A percentile compares a stretch with the other conserved stretches of the same genome.
These are phyloP conservation scores for Aspergillus sp. DNA, from an alignment of 2,329 filamentous ascomycete species.

Conservation along the genomic window DNA sequence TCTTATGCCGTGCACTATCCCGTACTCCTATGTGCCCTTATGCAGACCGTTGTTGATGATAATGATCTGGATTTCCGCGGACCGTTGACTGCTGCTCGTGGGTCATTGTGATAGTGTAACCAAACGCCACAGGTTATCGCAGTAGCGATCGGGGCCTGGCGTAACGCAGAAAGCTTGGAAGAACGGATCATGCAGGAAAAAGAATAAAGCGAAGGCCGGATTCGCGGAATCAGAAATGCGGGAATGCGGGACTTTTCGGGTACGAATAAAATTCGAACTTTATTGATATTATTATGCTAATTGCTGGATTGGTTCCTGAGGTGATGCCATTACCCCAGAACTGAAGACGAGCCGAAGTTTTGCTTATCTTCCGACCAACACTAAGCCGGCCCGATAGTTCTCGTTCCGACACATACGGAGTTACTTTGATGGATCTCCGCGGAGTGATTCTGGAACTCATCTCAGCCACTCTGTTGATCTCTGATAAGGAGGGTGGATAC, in stretches of 20 bases:
- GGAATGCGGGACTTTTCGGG: constrained; percentile 1
- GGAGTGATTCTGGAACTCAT: not conserved
- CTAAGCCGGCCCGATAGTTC: too few species aligned
- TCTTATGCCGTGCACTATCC: not conserved
- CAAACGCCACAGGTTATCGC: not conserved
- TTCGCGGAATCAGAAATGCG: not conserved
- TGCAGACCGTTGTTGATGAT: too few species aligned
- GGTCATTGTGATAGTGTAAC: not conserved
- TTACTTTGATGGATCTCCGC: constrained; percentile 1
- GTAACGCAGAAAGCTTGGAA: not conserved
- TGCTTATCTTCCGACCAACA: too few species aligned
- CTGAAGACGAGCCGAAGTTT: too few species aligned
- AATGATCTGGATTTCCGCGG: not conserved
- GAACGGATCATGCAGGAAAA: not conserved
- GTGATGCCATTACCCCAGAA: too few species aligned
- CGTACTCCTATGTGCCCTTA: not conserved
- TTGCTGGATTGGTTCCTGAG: too few species aligned
- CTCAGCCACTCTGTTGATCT: too few species aligned
- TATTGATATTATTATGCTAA: too few species aligned
- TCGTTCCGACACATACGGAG: too few species aligned
- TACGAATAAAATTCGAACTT: not conserved
- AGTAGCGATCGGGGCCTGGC: not conserved
- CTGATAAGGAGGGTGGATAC: too few species aligned
- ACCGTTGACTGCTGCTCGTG: not conserved
- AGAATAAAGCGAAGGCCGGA: not conserved